Base-by-base conservation (phyloP, 441 rosid species). In the Croton setiger region DNA sequence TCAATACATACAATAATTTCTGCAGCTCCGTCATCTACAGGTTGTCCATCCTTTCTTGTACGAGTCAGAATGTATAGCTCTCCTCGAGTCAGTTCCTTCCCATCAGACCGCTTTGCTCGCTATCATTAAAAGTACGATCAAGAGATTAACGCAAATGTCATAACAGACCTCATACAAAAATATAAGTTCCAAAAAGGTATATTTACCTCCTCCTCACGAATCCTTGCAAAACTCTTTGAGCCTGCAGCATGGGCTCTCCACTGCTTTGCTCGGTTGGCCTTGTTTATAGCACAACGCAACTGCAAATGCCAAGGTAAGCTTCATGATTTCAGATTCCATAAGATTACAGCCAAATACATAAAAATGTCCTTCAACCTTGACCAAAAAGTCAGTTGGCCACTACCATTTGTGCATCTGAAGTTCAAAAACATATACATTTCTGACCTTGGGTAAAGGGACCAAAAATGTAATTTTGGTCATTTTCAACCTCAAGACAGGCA, bases 161-260 rank as follows among this genome's bases (percentile, higher is more conserved):
- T 35, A 64, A 27, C 43, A 66, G 5, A 53, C 17, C 66, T n/a
- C 33, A 68, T 3, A 57, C 18, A 20, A n/a, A 73, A 57, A 58
- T 49, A 72, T 11, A 68, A 60, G 14, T 39, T 56, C 27, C 66
- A 47, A 67, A 60, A 60, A 37, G 35, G 23, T 10, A 36, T 27
- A 39, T 23, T 69, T 69, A 79, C 86, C 83, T 77, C 83, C 68
- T 82, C 83, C 67, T 82, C 86, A 14, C 79, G 76, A 62, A 77
- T 53, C 72, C 83, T 77, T 52, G 83, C 83, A 66, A 54, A 82
- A 55, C 83, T 82, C 76, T 82, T 79, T 48, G 73, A 58, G 44
- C 86, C 86, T 39, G 83, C 27, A 36, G 80, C 57, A 64, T 75
- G 83, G 17, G 14, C 21, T 58, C 59, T 67, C 63, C 15, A 75